These are phyloP conservation scores for Smittium mucronatum DNA, from an alignment of 371 early-diverging fungal species.

Conservation along the genomic window DNA sequence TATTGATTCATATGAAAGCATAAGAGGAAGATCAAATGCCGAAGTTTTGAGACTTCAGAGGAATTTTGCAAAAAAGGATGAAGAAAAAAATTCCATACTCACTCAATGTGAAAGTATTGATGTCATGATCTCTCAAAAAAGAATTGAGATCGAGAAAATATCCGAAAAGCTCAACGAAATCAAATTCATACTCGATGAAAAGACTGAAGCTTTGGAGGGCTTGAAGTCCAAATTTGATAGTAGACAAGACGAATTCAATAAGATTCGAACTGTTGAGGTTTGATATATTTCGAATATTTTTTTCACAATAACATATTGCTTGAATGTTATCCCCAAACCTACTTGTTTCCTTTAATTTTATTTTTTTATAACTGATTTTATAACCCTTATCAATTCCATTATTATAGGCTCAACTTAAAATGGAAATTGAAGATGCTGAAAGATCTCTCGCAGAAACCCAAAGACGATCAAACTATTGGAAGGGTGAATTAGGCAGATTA, in stretches of 20 bases:
- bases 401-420: slow-evolving; percentile 47
- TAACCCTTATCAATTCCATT: no score
- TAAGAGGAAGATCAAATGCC: not conserved
- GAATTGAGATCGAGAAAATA: not conserved
- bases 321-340: no score
- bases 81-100: not conserved
- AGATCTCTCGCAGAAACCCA: slow-evolving; percentile 27
- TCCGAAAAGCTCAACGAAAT: slow-evolving; percentile 11
- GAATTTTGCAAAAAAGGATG: not conserved
- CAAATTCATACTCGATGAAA: slow-evolving; percentile 43
- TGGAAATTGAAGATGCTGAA: slow-evolving; percentile 26
- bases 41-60: not conserved
- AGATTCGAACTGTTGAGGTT: slow-evolving; percentile 46
- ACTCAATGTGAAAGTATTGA: slow-evolving; percentile 1
- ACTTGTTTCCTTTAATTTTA: no score
- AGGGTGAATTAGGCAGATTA: slow-evolving; percentile 26
- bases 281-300: no score
- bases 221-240: slow-evolving; percentile 53
- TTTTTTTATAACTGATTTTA: no score
- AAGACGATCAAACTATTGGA: slow-evolving; percentile 30
- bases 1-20: slow-evolving; percentile 20
- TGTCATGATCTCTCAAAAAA: not conserved
- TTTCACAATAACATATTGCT: no score
- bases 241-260: slow-evolving; percentile 45
- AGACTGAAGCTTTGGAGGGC: slow-evolving; percentile 48